These are phyloP conservation scores for Suillus sp. DNA, from an alignment of 768 basidiomycete species.

Conservation along the genomic window DNA sequence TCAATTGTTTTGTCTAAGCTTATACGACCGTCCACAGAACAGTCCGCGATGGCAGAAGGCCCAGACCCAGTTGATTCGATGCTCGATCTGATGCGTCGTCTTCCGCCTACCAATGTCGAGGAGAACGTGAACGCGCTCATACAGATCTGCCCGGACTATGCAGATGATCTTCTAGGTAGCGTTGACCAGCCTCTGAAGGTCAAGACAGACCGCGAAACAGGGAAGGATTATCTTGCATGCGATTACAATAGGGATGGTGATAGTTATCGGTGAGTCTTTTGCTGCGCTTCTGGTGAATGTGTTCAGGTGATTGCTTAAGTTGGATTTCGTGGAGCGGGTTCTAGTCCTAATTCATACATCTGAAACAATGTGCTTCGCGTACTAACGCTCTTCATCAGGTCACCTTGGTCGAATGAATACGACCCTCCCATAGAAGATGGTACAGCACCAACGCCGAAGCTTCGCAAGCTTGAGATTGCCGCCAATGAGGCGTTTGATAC, in stretches of 20 bases:
- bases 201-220: slow-evolving; percentile 75
- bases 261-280: slow-evolving; percentile 70
- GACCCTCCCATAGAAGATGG: slow-evolving; percentile 89
- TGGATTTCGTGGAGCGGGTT: background rate
- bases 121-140: slow-evolving; percentile 85
- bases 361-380: background rate
- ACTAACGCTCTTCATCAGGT: slow-evolving; percentile 51
- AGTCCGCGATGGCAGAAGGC: slow-evolving; percentile 45
- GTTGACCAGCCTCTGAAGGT: slow-evolving; percentile 94
- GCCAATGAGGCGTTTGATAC: slow-evolving; percentile 98
- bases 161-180: slow-evolving; percentile 91
- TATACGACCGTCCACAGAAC: background rate
- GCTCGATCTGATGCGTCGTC: slow-evolving; percentile 92
- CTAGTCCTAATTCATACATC: background rate
- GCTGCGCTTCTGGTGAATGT: background rate
- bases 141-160: slow-evolving; percentile 85
- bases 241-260: slow-evolving; percentile 94
- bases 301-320: background rate
- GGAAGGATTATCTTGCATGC: slow-evolving; percentile 89
- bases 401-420: slow-evolving; percentile 98
- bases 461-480: slow-evolving; percentile 88
- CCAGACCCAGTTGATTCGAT: slow-evolving; percentile 82
- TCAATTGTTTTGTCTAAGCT: background rate
- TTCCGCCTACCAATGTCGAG: slow-evolving; percentile 90
- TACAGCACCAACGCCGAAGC: slow-evolving; percentile 78